phyloP scores from a whole-genome alignment of 1,139 yeast species.

The Blastobotrys capitulatus region DNA sequence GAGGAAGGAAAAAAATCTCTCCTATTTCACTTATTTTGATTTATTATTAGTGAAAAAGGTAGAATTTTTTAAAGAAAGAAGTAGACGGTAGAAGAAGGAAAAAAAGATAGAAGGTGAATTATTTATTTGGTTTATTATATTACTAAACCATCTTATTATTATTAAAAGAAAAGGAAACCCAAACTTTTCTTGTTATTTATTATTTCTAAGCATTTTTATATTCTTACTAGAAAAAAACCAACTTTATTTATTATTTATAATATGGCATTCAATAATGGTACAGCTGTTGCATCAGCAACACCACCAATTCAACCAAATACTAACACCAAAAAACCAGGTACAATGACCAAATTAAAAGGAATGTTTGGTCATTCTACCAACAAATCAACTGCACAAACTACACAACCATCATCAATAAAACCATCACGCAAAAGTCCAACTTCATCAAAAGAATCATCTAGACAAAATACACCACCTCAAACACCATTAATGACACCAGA shows the following conservation, averaged over 20 bases:
- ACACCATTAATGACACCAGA: constrained; percentile 10
- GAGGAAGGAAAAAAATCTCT: too few species aligned
- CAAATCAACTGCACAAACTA: not conserved
- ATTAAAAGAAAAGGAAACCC: too few species aligned
- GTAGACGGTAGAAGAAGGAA: too few species aligned
- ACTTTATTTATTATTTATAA: not conserved
- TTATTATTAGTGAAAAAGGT: too few species aligned
- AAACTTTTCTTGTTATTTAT: too few species aligned
- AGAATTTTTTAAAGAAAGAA: too few species aligned
- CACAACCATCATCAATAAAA: not conserved
- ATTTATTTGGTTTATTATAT: too few species aligned
- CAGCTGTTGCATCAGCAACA: not conserved
- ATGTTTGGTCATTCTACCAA: constrained; percentile 17
- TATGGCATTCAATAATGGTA: constrained; percentile 1
- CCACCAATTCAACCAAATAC: not conserved
- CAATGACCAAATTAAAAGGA: constrained; percentile 23
- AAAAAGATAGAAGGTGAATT: too few species aligned
- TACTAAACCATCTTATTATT: too few species aligned
- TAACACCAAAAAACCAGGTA: constrained; percentile 4
- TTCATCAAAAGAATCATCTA: constrained; percentile 9
- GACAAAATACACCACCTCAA: constrained; percentile 11
- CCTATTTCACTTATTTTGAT: too few species aligned
- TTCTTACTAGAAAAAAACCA: too few species aligned
- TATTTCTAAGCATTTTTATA: too few species aligned
- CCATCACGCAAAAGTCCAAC: not conserved